Evolutionary conservation across 805 yeast species (phyloP).

Genomic region (Candida succiphila): DNA sequence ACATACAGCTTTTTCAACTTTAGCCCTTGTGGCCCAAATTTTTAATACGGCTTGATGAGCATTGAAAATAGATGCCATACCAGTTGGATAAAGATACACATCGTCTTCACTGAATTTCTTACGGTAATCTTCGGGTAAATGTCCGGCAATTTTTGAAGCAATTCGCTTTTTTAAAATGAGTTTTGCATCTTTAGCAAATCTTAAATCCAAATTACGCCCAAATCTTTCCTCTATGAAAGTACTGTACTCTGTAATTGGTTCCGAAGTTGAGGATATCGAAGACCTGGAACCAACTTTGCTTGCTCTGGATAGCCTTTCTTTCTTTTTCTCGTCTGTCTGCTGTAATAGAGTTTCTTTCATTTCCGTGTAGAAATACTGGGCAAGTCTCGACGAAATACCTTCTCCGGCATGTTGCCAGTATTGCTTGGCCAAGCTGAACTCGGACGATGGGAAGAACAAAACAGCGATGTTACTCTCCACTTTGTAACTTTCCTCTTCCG

Average conservation of each 20-base stretch:
- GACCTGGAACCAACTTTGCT: slow-evolving; percentile 1
- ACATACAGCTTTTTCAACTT: slow-evolving; percentile 61
- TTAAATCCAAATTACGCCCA: slow-evolving; percentile 79
- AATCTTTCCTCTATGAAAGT: slow-evolving; percentile 79
- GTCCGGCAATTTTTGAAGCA: slow-evolving; percentile 40
- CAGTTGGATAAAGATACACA: slow-evolving; percentile 78
- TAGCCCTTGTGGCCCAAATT: slow-evolving; percentile 16
- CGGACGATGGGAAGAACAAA: slow-evolving; percentile 62
- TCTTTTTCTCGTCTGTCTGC: slow-evolving; percentile 11
- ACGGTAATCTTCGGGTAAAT: slow-evolving; percentile 5
- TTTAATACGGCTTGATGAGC: slow-evolving; percentile 46
- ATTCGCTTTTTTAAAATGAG: slow-evolving; percentile 65
- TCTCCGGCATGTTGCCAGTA: slow-evolving; percentile 99
- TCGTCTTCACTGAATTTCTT: slow-evolving; percentile 40
- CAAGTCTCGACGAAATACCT: slow-evolving; percentile 86
- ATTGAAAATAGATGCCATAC: slow-evolving; percentile 86
- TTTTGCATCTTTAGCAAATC: slow-evolving; percentile 70
- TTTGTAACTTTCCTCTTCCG: slow-evolving; percentile 48
- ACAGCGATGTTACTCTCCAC: slow-evolving; percentile 65
- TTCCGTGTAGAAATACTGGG: slow-evolving; percentile 71
- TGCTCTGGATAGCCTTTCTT: slow-evolving; percentile 5
- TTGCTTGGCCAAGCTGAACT: slow-evolving; percentile 58
- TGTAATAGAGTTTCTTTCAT: slow-evolving; percentile 31
- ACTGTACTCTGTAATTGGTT: slow-evolving; percentile 34
- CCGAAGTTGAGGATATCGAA: slow-evolving; percentile 3